phyloP scores from a whole-genome alignment of 148 eudicot genomes.

The Nepenthes gracilis region DNA sequence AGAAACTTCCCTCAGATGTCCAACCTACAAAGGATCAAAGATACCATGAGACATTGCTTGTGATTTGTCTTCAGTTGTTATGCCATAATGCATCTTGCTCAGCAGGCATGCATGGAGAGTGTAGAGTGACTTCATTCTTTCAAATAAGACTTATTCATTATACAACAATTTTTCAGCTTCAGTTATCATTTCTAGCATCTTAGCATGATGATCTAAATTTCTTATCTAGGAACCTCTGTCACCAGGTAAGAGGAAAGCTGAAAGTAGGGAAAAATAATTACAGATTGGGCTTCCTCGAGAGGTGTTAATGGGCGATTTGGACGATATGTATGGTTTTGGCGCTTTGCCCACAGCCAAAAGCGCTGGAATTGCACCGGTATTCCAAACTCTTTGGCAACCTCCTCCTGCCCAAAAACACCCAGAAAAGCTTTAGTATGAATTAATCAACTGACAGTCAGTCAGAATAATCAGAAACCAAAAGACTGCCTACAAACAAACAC shows the following conservation, averaged over 20 bases:
- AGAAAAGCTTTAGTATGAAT: background rate
- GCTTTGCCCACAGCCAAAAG: slow-evolving; percentile 21
- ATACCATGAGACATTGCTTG: slow-evolving; percentile 1
- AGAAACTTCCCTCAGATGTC: slow-evolving; percentile 44
- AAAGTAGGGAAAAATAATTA: slow-evolving; percentile 1
- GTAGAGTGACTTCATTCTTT: no score
- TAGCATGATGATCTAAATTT: no score
- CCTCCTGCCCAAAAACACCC: slow-evolving; percentile 8
- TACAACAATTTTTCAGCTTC: no score
- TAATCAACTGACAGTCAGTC: background rate
- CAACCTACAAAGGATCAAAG: slow-evolving; percentile 27
- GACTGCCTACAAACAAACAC: no score
- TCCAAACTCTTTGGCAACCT: slow-evolving; percentile 17
- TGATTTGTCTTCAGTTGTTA: background rate
- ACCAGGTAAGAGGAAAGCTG: no score
- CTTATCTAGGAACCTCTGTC: no score
- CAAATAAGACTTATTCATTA: no score
- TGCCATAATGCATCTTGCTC: background rate
- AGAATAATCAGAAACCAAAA: background rate
- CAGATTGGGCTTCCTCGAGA: slow-evolving; percentile 15
- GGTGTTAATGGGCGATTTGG: slow-evolving; percentile 14
- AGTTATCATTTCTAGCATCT: no score
- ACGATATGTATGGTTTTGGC: slow-evolving; percentile 21
- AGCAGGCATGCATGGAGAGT: no score
- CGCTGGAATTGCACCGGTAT: slow-evolving; percentile 17